Percentiles rank a stretch among this genome's conserved stretches.
phyloP scores from a whole-genome alignment of 2,329 filamentous ascomycete genomes.

The Rhinocladiella mackenziei region DNA sequence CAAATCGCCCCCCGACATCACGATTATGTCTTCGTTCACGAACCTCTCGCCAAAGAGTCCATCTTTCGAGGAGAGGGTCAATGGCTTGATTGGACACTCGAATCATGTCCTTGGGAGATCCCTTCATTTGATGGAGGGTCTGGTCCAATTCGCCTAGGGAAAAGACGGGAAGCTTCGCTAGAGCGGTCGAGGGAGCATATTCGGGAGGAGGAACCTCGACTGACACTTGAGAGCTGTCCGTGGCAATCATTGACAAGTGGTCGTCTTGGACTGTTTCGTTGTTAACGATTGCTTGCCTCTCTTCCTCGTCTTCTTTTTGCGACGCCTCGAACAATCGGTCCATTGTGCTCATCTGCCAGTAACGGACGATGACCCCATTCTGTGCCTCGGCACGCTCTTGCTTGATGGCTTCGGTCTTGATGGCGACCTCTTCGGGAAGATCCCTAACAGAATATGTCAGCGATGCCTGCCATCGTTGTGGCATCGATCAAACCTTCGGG shows the following conservation, averaged over 20 bases:
- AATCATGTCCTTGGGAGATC: conserved; percentile 40
- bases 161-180: conserved; percentile 32
- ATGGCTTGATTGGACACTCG: conserved; percentile 36
- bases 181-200: conserved; percentile 21
- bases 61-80: conserved; percentile 34
- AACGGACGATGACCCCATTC: conserved; percentile 43
- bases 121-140: conserved; percentile 34
- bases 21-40: conserved; percentile 24
- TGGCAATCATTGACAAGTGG: conserved; percentile 11
- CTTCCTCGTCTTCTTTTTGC: conserved; percentile 35
- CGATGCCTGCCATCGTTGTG: background rate
- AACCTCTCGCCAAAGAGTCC: conserved; percentile 29
- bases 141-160: conserved; percentile 36
- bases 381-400: conserved; percentile 42
- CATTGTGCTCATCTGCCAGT: conserved; percentile 40
- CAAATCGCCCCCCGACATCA: conserved; percentile 17
- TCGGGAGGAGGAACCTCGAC: conserved; percentile 16
- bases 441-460: conserved; percentile 15
- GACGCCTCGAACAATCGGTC: conserved; percentile 38
- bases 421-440: conserved; percentile 22
- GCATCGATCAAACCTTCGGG: conserved; percentile 23
- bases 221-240: conserved; percentile 5
- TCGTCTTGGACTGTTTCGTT: conserved; percentile 21
- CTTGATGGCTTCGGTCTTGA: conserved; percentile 34
- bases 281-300: conserved; percentile 27